phyloP scores from a whole-genome alignment of 2,329 filamentous ascomycete genomes.

The Rutstroemia sp. region DNA sequence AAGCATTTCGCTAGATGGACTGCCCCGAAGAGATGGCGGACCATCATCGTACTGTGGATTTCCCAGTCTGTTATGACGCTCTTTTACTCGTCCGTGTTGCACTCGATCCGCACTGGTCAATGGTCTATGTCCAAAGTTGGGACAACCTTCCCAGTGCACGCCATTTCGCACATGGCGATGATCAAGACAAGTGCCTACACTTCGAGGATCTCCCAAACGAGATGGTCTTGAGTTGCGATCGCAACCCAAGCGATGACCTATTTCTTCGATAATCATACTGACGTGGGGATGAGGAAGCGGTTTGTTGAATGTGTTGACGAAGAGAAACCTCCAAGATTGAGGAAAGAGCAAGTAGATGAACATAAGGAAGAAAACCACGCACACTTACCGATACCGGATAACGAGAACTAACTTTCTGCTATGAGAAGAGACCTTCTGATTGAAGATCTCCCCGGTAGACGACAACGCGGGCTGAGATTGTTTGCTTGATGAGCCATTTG shows the following conservation, averaged over 20 bases:
- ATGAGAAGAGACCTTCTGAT: constrained; percentile 3
- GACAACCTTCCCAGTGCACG: constrained; percentile 5
- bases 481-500: neutral
- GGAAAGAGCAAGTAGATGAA: neutral
- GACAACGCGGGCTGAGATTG: neutral
- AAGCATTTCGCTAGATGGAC: neutral
- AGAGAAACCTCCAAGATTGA: neutral
- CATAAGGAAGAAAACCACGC: neutral
- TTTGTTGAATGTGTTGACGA: no score
- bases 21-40: neutral
- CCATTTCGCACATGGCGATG: constrained; percentile 3
- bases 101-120: neutral
- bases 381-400: constrained; percentile 3
- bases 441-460: neutral
- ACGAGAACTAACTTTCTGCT: neutral
- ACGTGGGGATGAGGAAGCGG: no score
- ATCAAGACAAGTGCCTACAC: neutral
- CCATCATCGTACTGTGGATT: neutral
- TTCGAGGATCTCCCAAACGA: neutral
- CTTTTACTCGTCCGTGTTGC: neutral
- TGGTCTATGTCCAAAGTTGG: constrained; percentile 1
- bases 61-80: neutral
- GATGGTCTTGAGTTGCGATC: constrained; percentile 2
- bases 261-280: no score
- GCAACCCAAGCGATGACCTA: no score